A percentile compares a stretch with the other conserved stretches of the same genome.
These are phyloP conservation scores for Asterophora parasitica DNA, from an alignment of 768 basidiomycete genomes.

Conservation along the genomic window DNA sequence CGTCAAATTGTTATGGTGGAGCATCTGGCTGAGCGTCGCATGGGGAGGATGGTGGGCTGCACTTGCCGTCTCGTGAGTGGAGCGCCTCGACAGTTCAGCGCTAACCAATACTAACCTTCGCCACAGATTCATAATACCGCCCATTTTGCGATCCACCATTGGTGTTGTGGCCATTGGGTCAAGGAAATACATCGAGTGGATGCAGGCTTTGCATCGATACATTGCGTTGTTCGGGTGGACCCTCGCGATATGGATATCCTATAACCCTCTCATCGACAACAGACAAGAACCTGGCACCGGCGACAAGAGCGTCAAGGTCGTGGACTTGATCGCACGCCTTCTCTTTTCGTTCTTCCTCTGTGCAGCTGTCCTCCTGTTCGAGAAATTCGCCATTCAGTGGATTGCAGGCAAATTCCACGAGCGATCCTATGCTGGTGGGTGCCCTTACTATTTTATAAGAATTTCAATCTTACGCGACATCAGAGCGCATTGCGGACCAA, in stretches of 20 bases:
- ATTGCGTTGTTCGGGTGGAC: conserved; percentile 68
- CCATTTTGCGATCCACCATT: conserved; percentile 54
- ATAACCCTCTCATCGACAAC: conserved; percentile 58
- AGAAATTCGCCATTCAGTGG: conserved; percentile 85
- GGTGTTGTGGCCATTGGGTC: conserved; percentile 70
- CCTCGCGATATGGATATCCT: conserved; percentile 64
- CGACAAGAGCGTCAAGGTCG: conserved; percentile 31
- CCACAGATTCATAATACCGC: conserved; percentile 43
- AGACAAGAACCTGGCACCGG: conserved; percentile 29
- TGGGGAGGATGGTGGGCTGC: conserved; percentile 87
- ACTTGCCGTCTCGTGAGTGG: conserved; percentile 57
- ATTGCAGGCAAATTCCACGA: conserved; percentile 83
- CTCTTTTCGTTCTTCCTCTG: conserved; percentile 73
- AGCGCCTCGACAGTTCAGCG: background rate
- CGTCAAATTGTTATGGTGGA: conserved; percentile 69
- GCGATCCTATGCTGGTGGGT: conserved; percentile 44
- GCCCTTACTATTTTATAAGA: background rate
- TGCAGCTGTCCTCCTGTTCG: conserved; percentile 63
- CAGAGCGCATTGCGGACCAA: conserved; percentile 78
- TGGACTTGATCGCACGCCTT: conserved; percentile 57
- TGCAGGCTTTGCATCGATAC: conserved; percentile 58
- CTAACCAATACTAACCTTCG: conserved; percentile 14
- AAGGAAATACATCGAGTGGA: conserved; percentile 77
- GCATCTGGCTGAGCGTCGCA: conserved; percentile 74
- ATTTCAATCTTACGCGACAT: background rate